phyloP scores from a whole-genome alignment of 2,329 filamentous ascomycete genomes.

The Cryphonectria parasitica region DNA sequence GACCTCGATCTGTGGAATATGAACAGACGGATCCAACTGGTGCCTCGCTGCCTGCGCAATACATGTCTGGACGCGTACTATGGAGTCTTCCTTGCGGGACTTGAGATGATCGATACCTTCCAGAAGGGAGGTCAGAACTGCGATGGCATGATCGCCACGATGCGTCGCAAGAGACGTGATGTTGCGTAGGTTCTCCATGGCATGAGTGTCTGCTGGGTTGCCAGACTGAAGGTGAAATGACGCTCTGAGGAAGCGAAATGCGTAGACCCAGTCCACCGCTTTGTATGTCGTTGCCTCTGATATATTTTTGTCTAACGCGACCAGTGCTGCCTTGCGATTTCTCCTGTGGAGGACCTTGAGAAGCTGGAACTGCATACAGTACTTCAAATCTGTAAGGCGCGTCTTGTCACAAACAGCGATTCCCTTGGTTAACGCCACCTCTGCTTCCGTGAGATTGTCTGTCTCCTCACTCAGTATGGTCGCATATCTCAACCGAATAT shows the following conservation, averaged over 20 bases:
- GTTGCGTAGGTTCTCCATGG: conserved; percentile 70
- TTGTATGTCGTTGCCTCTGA: conserved; percentile 69
- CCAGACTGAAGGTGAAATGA: conserved; percentile 68
- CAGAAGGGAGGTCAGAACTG: conserved; percentile 66
- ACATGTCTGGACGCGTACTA: conserved; percentile 73
- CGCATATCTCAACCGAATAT: conserved; percentile 71
- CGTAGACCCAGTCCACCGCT: conserved; percentile 75
- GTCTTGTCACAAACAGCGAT: conserved; percentile 71
- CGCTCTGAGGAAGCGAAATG: conserved; percentile 74
- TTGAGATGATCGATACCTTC: conserved; percentile 73
- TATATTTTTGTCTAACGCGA: conserved; percentile 70
- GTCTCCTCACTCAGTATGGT: conserved; percentile 75
- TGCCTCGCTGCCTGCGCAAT: conserved; percentile 74
- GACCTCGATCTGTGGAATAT: conserved; percentile 68
- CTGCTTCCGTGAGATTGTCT: conserved; percentile 73
- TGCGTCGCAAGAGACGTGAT: conserved; percentile 63
- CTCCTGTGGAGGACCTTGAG: conserved; percentile 71
- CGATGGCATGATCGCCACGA: conserved; percentile 65
- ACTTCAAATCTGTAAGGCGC: conserved; percentile 69
- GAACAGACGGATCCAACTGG: conserved; percentile 67
- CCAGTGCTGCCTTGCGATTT: conserved; percentile 73
- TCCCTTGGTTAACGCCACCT: conserved; percentile 72
- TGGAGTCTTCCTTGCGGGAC: conserved; percentile 64
- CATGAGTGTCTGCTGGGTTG: conserved; percentile 62
- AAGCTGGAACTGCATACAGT: conserved; percentile 75